Base-by-base conservation (phyloP, 768 basidiomycete genomes). In the Lentinula edodes region DNA sequence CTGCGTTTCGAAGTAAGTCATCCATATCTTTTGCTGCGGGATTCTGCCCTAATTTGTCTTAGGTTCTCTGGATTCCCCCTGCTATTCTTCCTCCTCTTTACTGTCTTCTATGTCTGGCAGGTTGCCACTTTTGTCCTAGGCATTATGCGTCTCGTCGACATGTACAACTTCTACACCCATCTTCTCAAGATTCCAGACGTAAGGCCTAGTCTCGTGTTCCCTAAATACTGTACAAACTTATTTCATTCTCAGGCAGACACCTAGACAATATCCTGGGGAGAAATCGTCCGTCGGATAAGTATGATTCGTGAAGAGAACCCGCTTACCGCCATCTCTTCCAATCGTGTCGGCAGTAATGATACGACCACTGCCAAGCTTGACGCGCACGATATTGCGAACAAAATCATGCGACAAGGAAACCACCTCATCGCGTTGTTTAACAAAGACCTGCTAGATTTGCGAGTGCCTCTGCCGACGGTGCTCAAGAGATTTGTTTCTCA, bases 341-440 rank as follows among this genome's bases (percentile, higher is more conserved):
- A 81, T 6, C 66, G 76, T 62, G 72, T 78, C 3, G 76, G 78
- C 53, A 77, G 73, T 53, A 76, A 85, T 65, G 83, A 88, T 64
- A 83, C 88, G 4, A 81, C 87, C 9, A 88, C 85, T 1, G 91
- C 93, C 52, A 92, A 92, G 70, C 84, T 99, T 6, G 97, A 99
- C 67, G 97, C 96, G 2, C 97, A 99, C 70, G 96, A 98, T 73
- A 87, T 98, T 58, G 96, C 96, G 4, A 98, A 98, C 71, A 89
- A 97, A 56, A 98, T 99, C 68, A 84, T 99, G 86, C 85, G 97
- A 36, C 93, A 98, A 72, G 97, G 98, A 71, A 99, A 99, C 74
- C 99, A 98, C 71, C 82, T 99, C 55, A 97, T 98, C 62, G 95
- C 97, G 0, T 74, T 99, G 18, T 97, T 99, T 74, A 99, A 98